phyloP scores from a whole-genome alignment of 495 filamentous ascomycete genomes.

The Xylaria acuta region DNA sequence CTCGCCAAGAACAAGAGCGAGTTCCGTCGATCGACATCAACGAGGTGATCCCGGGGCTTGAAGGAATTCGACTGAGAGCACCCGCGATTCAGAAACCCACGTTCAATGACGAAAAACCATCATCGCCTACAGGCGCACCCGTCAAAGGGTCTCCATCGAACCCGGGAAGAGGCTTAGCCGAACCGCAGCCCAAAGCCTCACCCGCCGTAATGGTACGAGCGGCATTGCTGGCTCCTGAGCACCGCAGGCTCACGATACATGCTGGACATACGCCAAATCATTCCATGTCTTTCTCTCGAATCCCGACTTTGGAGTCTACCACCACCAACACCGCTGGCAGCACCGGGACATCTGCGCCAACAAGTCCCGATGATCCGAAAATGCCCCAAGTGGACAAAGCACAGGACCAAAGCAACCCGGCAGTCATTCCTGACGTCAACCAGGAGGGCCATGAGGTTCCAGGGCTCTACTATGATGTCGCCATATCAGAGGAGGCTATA shows the following conservation, averaged over 20 bases:
- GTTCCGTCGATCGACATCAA: constrained; percentile 51
- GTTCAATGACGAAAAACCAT: constrained; percentile 42
- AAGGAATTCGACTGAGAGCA: constrained; percentile 53
- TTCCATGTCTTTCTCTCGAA: constrained; percentile 46
- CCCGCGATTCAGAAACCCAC: constrained; percentile 49
- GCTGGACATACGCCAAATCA: constrained; percentile 58
- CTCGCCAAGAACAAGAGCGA: constrained; percentile 32
- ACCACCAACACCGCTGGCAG: constrained; percentile 43
- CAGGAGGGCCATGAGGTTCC: neutral
- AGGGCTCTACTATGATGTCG: neutral
- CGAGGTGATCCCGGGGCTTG: constrained; percentile 52
- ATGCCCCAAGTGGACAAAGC: neutral
- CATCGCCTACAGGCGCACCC: constrained; percentile 31
- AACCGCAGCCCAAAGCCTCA: constrained; percentile 24
- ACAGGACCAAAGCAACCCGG: constrained; percentile 20
- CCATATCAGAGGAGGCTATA: constrained; percentile 3
- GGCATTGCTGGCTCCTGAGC: constrained; percentile 48
- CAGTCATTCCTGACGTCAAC: neutral
- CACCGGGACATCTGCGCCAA: constrained; percentile 49
- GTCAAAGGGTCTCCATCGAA: constrained; percentile 35
- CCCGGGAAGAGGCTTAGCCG: constrained; percentile 23
- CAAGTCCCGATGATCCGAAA: constrained; percentile 6
- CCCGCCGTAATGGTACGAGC: constrained; percentile 48
- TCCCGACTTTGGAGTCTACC: constrained; percentile 47
- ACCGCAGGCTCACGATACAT: constrained; percentile 54